These are phyloP conservation scores for Lagenidium giganteum DNA, from an alignment of 352 stramenopile genomes.

Conservation along the genomic window DNA sequence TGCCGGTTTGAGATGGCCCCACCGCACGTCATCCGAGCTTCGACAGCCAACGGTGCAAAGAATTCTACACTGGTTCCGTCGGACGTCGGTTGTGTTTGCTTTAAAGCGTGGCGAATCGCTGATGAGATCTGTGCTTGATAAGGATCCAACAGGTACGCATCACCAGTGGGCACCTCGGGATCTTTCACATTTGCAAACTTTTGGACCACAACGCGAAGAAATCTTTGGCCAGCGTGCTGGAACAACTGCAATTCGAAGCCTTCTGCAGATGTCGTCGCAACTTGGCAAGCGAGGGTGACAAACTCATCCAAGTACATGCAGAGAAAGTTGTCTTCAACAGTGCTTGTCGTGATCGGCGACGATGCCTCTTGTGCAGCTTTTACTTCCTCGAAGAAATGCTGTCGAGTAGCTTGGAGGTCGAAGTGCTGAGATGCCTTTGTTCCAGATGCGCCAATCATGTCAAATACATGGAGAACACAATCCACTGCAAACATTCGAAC, in stretches of 20 bases:
- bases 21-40: slow-evolving; percentile 47
- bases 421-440: slow-evolving; percentile 46
- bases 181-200: slow-evolving; percentile 44
- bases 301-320: slow-evolving; percentile 81
- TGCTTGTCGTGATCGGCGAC: no score
- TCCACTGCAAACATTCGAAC: slow-evolving; percentile 77
- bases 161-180: slow-evolving; percentile 43
- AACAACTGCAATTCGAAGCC: slow-evolving; percentile 60
- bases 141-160: slow-evolving; percentile 54
- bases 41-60: slow-evolving; percentile 51
- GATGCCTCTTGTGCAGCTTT: neutral
- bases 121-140: slow-evolving; percentile 71
- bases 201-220: slow-evolving; percentile 55
- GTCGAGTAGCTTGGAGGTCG: slow-evolving; percentile 51
- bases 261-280: slow-evolving; percentile 53
- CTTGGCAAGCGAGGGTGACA: slow-evolving; percentile 68
- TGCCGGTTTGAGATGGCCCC: slow-evolving; percentile 35
- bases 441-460: slow-evolving; percentile 32
- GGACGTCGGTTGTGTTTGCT: slow-evolving; percentile 26
- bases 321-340: slow-evolving; percentile 42
- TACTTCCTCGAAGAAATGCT: slow-evolving; percentile 37
- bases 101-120: slow-evolving; percentile 60
- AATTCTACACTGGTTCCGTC: slow-evolving; percentile 14
- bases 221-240: slow-evolving; percentile 45
- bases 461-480: slow-evolving; percentile 72